Percentiles rank a stretch among this genome's conserved stretches.
These are phyloP conservation scores for Aspergillus sclerotiicarbonarius DNA, from an alignment of 495 filamentous ascomycete species.

Conservation along the genomic window DNA sequence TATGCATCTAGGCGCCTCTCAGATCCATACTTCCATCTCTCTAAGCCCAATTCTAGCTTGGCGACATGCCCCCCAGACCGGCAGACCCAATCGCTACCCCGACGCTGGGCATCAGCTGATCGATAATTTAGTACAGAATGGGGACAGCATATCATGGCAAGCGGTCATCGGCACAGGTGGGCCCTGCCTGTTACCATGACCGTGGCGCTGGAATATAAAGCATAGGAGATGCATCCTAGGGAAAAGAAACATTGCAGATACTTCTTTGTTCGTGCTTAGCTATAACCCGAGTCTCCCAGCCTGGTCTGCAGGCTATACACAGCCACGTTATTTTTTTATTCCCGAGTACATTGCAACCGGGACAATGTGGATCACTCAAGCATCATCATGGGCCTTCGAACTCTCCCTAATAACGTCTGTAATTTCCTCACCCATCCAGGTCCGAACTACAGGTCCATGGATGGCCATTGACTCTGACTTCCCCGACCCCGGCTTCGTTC, in stretches of 20 bases:
- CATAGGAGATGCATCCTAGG: too few species aligned
- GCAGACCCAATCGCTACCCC: slow-evolving; percentile 14
- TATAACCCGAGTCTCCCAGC: slow-evolving; percentile 14
- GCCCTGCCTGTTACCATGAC: background rate
- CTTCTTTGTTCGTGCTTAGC: background rate
- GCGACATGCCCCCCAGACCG: slow-evolving; percentile 5
- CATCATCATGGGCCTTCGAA: slow-evolving; percentile 5
- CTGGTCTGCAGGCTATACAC: slow-evolving; percentile 1
- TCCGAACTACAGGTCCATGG: slow-evolving; percentile 23
- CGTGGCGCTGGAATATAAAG: background rate
- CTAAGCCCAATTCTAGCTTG: slow-evolving; percentile 8
- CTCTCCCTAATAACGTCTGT: slow-evolving; percentile 1
- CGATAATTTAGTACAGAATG: slow-evolving; percentile 8
- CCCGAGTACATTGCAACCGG: background rate
- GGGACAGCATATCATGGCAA: slow-evolving; percentile 3
- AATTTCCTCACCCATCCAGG: slow-evolving; percentile 10
- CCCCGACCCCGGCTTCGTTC: slow-evolving; percentile 38
- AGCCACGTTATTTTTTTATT: background rate
- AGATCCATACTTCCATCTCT: background rate
- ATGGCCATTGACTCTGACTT: slow-evolving; percentile 35
- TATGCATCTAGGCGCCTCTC: background rate
- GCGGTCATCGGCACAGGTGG: background rate
- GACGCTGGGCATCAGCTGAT: slow-evolving; percentile 7
- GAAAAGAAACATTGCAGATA: background rate
- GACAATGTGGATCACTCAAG: slow-evolving; percentile 11